Evolutionary conservation across 1,284 basidiomycete species (phyloP).

Genomic region (Cryptococcus amylolentus): DNA sequence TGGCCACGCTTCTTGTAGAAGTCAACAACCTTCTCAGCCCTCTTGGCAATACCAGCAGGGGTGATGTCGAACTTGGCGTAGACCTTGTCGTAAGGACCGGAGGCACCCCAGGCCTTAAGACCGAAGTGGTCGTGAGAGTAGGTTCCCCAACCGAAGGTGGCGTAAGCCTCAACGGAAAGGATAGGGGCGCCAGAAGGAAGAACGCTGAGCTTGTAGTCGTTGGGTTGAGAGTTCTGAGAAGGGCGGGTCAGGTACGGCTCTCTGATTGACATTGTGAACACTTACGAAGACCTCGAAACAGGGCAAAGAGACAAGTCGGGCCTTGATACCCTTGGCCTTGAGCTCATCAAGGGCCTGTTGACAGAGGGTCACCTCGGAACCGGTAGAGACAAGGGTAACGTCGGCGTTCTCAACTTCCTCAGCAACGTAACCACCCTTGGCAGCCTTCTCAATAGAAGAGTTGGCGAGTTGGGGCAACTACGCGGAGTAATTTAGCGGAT

Average conservation of each 20-base stretch:
- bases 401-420: constrained; percentile 69
- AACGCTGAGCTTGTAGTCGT: constrained; percentile 77
- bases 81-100: constrained; percentile 82
- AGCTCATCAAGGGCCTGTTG: constrained; percentile 78
- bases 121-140: constrained; percentile 88
- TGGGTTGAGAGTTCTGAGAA: constrained; percentile 65
- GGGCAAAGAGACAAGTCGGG: constrained; percentile 79
- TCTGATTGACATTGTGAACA: background rate
- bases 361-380: constrained; percentile 82
- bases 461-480: constrained; percentile 85
- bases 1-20: constrained; percentile 81
- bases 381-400: constrained; percentile 81
- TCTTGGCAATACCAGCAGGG: constrained; percentile 64
- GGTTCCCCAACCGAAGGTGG: constrained; percentile 74
- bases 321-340: constrained; percentile 70
- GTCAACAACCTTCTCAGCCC: constrained; percentile 78
- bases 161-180: constrained; percentile 79
- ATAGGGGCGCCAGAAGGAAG: constrained; percentile 85
- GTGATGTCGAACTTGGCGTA: constrained; percentile 78
- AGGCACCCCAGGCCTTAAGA: constrained; percentile 76
- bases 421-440: constrained; percentile 84
- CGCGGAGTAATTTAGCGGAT: background rate
- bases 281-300: constrained; percentile 76
- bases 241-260: background rate
- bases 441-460: constrained; percentile 78